Evolutionary conservation across 2,329 filamentous ascomycete genomes (phyloP).

Genomic region (Pezicula neosporulosa): DNA sequence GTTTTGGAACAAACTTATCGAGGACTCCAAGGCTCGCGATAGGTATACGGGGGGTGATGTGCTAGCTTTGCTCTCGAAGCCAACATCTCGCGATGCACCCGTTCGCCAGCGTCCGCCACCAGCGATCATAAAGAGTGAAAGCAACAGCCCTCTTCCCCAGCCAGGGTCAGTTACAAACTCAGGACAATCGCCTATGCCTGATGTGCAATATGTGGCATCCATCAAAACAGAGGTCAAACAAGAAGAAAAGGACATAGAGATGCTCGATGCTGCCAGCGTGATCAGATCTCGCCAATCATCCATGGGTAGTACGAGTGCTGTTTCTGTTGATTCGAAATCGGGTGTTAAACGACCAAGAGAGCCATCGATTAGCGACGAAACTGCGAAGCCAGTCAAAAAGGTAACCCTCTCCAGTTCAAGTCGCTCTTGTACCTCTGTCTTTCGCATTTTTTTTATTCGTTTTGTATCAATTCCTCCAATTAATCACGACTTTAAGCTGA

Average conservation of each 20-base stretch:
- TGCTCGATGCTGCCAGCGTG: slow-evolving; percentile 6
- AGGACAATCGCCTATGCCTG: background rate
- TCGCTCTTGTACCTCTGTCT: background rate
- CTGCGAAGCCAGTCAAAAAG: slow-evolving; percentile 4
- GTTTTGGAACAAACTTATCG: slow-evolving; percentile 85
- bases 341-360: background rate
- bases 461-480: too few species aligned
- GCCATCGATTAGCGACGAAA: background rate
- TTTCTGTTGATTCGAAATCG: background rate
- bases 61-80: slow-evolving; percentile 47
- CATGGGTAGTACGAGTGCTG: slow-evolving; percentile 1
- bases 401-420: background rate
- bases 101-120: background rate
- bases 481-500: background rate
- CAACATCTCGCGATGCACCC: slow-evolving; percentile 26
- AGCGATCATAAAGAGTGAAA: background rate
- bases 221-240: background rate
- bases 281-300: slow-evolving; percentile 5
- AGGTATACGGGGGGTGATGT: slow-evolving; percentile 72
- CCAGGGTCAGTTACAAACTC: background rate
- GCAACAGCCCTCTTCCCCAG: background rate
- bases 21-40: slow-evolving; percentile 71
- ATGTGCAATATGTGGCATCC: background rate
- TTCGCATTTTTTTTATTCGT: background rate
- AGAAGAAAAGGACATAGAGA: slow-evolving; percentile 13